Evolutionary conservation across 176 grass and related monocot genomes (phyloP).

Genomic region (Oryza meridionalis): DNA sequence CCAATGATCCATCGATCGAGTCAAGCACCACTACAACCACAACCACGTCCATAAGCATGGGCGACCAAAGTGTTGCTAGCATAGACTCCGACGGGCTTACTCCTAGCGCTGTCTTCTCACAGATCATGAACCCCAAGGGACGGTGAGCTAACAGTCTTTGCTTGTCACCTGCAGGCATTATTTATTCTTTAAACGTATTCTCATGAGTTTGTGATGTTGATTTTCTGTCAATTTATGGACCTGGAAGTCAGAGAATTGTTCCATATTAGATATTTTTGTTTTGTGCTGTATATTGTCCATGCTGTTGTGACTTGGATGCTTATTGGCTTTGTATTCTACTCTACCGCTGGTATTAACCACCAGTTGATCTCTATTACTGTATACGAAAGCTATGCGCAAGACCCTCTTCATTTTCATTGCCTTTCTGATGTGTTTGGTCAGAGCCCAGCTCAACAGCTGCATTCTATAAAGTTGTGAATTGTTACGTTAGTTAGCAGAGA

Average conservation of each 20-base stretch:
- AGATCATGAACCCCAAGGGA: slow-evolving; percentile 98
- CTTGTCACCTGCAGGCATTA: slow-evolving; percentile 27
- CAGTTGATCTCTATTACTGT: slow-evolving; percentile 3
- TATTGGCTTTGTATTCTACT: slow-evolving; percentile 54
- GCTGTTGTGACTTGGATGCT: slow-evolving; percentile 43
- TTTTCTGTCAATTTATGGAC: slow-evolving; percentile 40
- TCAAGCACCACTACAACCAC: slow-evolving; percentile 67
- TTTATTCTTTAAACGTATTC: slow-evolving; percentile 52
- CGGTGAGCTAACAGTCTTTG: slow-evolving; percentile 58
- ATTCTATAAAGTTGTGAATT: background rate
- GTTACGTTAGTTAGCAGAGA: background rate
- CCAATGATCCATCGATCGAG: slow-evolving; percentile 61
- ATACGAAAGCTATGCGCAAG: slow-evolving; percentile 26
- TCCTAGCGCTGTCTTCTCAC: slow-evolving; percentile 85
- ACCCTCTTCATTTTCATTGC: background rate
- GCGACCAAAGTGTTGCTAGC: slow-evolving; percentile 71
- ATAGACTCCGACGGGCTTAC: slow-evolving; percentile 82
- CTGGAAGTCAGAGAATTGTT: slow-evolving; percentile 47
- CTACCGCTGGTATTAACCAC: slow-evolving; percentile 40
- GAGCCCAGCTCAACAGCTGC: background rate
- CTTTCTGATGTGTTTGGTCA: background rate
- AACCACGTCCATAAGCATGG: slow-evolving; percentile 79
- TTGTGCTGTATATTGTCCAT: slow-evolving; percentile 43
- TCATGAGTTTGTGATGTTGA: slow-evolving; percentile 40
- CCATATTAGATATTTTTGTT: slow-evolving; percentile 52